Base-by-base conservation (phyloP, 257 asterid genomes). In the Ocimum tenuiflorum region DNA sequence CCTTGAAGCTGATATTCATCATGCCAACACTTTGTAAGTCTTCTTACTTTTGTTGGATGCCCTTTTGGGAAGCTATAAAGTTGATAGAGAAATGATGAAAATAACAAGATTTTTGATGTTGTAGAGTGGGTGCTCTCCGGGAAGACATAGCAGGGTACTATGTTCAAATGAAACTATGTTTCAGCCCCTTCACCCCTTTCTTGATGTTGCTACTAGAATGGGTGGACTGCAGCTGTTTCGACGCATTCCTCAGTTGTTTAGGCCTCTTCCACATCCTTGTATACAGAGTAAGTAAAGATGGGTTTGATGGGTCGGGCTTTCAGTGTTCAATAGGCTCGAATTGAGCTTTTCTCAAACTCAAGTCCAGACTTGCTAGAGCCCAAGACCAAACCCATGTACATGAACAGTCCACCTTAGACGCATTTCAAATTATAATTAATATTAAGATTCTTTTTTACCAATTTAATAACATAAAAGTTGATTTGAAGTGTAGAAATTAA, bases 1-100 rank as follows among this genome's bases (percentile, higher is more conserved):
- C 69, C 79, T 84, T 60, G 91, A 86, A 86, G 83, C 82, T 77
- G 91, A 86, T 80, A 70, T 86, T 73, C 85, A 77, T 66, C 87
- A 86, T 78, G 95, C 95, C 79, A 86, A 86, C 77, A 62, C 69
- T 67, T 51, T 86, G 95, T 86, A 77, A 80, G 81, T 74, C 27
- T 47, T 29, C 33, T 39, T 65, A 47, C 17, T 68, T 13, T 63
- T 68, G 20, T 54, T 61, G 53, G 19, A 38, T 66, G 29, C 72
- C 64, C 24, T 57, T 66, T 64, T 57, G 13, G 22, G 7, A 33
- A 33, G 7, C 39, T 33, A 4, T 3, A 3, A 33, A 53, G 76
- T 10, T 53, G 60, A 36, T 71, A 2, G 51, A 60, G 51, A 39
- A 41, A 4, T 38, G 60, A 47, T 20, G 4, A 14, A 27, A 18